Conservation (phyloP, 2,329 filamentous ascomycete genomes). For the Paracoccidioides lutzii region DNA sequence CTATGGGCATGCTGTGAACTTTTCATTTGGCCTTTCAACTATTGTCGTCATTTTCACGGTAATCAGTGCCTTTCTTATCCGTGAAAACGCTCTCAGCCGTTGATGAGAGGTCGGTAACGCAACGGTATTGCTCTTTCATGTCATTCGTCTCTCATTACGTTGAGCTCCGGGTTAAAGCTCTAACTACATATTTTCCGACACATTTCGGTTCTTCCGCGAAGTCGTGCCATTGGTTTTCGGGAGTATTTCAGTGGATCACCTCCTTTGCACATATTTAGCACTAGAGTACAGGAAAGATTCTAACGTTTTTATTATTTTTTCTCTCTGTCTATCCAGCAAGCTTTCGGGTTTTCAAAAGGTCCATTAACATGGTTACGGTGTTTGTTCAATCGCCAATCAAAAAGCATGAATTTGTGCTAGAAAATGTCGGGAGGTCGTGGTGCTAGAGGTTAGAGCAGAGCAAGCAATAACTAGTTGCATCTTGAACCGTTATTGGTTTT, state of each 20-base stretch:
- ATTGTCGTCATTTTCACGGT: slow-evolving; percentile 38
- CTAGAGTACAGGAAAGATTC: neutral
- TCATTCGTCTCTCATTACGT: too few species aligned
- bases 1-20: slow-evolving; percentile 47
- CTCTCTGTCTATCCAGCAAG: neutral
- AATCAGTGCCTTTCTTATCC: slow-evolving; percentile 39
- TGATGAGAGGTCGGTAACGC: slow-evolving; percentile 10
- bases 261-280: neutral
- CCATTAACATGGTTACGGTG: neutral
- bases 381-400: neutral
- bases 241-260: neutral
- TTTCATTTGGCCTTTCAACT: slow-evolving; percentile 40
- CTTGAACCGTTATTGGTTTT: too few species aligned
- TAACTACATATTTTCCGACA: neutral
- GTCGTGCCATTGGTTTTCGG: neutral
- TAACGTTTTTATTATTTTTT: neutral
- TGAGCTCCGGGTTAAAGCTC: too few species aligned
- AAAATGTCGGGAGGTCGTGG: too few species aligned
- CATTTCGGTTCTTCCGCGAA: neutral
- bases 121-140: too few species aligned
- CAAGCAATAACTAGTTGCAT: too few species aligned
- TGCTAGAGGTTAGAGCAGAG: too few species aligned
- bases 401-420: neutral
- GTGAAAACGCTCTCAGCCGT: slow-evolving; percentile 41
- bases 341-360: neutral